Base-by-base conservation (phyloP, 768 basidiomycete genomes). In the Suillus bovinus region DNA sequence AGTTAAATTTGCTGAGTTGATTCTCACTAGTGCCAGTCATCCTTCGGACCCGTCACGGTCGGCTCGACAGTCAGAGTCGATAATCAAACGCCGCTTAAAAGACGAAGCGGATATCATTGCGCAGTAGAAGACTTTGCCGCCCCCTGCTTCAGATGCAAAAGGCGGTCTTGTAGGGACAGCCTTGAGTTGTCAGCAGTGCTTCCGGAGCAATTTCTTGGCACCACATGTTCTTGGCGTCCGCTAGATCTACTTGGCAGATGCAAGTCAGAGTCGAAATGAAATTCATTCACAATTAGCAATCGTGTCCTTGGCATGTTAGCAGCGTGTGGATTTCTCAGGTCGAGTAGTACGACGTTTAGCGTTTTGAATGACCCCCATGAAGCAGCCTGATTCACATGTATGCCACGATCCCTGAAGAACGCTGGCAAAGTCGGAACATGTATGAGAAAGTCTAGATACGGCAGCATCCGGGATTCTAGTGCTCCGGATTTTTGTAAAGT, bases 251-350 rank as follows among this genome's bases (percentile, higher is more conserved):
- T 50, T 50, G 49, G 49, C 49, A 50, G 31, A 50, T 50, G 49
- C n/a, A 50, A 50, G 49, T 29, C 49, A 44, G 44, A 44, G n/a
- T 44, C 44, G 27, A 50, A 50, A 50, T 50, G 49, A 50, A 50
- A 50, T 50, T 50, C 17, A 20, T 27, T 29, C 16, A 0, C 17
- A 50, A 50, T 31, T 49, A 50, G 29, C 20, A 20, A 31, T 20
- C 9, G 27, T 29, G 17, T 50, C 9, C 49, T 50, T 50, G 49
- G 49, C 49, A 50, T 29, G 16, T 29, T n/a, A n/a, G n/a, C n/a
- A n/a, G n/a, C n/a, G n/a, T n/a, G n/a, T n/a, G n/a, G n/a, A n/a
- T n/a, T n/a, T n/a, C n/a, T n/a, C n/a, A n/a, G n/a, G n/a, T n/a
- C n/a, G n/a, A n/a, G n/a, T n/a, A n/a, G n/a, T n/a, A n/a, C n/a